Base-by-base conservation (phyloP, 2,329 filamentous ascomycete species). In the Penicillium sp. region DNA sequence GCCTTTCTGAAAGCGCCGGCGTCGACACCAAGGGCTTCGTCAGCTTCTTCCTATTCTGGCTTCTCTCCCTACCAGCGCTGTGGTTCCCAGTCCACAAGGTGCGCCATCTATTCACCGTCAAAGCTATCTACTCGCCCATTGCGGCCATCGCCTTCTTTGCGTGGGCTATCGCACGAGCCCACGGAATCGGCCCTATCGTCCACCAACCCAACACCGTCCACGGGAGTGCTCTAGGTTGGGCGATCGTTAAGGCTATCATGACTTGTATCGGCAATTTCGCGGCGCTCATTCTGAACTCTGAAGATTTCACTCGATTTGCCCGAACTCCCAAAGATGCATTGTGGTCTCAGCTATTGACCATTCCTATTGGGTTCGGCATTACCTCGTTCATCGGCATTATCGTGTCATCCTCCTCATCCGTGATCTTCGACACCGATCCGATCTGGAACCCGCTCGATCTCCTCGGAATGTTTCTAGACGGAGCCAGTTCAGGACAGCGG, bases 81-180 rank as follows among this genome's bases (percentile, higher is more conserved):
- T 96, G 89, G 87, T 92, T 94, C 63, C 91, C 91, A 0, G 91
- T 96, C 1, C 90, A 96, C 74, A 85, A 93, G 75, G 87, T 96
- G 66, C 86, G 92, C 42, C 92, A 96, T 71, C 79, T 96, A 3
- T 96, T 96, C 76, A 96, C 92, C 0, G 89, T 91, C 68, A 97
- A 97, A 77, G 87, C 92, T 0, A 89, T 86, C 68, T 84, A 95
- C 55, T 92, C 94, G 0, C 92, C 92, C 0, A 81, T 82, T 33
- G 91, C 91, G n/a, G 92, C 89, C 47, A 80, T 96, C 46, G 86
- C 89, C 13, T 94, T 94, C 72, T 89, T 96, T 72, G 88, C 91
- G 67, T 97, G 92, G 92, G 84, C 90, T 2, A 81, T 96, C 23
- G 86, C 90, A 31, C 85, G 89, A 23, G 92, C 92, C 26, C 85